A percentile compares a stretch with the other conserved stretches of the same genome.
Evolutionary conservation across 768 basidiomycete species (phyloP).

Genomic region (Asterophora parasitica): DNA sequence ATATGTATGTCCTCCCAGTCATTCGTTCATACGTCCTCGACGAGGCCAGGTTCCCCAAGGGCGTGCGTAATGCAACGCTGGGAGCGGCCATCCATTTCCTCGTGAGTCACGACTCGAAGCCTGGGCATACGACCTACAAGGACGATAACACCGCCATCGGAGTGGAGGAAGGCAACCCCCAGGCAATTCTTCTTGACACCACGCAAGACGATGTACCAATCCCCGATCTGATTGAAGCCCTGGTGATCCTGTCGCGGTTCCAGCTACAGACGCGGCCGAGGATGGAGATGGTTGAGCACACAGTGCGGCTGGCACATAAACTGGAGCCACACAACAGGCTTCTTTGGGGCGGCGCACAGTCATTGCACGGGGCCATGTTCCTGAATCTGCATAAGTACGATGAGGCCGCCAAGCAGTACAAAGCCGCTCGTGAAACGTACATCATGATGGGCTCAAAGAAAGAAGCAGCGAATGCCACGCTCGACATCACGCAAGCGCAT

Average conservation of each 20-base stretch:
- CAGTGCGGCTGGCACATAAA: not conserved
- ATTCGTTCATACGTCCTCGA: slow-evolving; percentile 12
- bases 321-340: not conserved
- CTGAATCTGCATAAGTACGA: slow-evolving; percentile 1
- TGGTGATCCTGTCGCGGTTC: slow-evolving; percentile 15
- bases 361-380: not conserved
- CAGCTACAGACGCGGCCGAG: slow-evolving; percentile 16
- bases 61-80: slow-evolving; percentile 4
- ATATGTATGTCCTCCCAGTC: too few species aligned
- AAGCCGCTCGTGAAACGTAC: not conserved
- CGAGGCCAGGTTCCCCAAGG: slow-evolving; percentile 3
- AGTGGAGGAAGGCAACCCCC: slow-evolving; percentile 12
- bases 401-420: not conserved
- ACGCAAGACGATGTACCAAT: too few species aligned
- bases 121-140: slow-evolving; percentile 10
- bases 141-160: slow-evolving; percentile 1
- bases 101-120: slow-evolving; percentile 8
- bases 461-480: too few species aligned
- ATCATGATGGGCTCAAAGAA: too few species aligned
- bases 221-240: slow-evolving; percentile 15
- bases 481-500: too few species aligned
- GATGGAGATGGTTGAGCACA: slow-evolving; percentile 11
- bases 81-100: slow-evolving; percentile 12
- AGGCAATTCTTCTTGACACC: slow-evolving; percentile 12
- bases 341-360: not conserved